Conservation (phyloP, 179 eudicot species). For the Sideroxylon spinosum region DNA sequence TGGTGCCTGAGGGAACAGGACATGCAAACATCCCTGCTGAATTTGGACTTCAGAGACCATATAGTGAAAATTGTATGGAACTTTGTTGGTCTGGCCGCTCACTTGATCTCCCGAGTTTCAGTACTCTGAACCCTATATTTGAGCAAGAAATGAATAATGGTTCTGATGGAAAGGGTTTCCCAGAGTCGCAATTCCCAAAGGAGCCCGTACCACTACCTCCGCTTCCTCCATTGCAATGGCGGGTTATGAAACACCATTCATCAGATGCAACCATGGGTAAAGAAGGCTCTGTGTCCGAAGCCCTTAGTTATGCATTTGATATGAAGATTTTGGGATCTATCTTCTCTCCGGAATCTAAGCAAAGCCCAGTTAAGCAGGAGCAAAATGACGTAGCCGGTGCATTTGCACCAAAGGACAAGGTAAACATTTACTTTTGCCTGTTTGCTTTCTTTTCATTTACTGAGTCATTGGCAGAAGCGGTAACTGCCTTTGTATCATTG, state of each 20-base stretch:
- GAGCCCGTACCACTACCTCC: constrained; percentile 57
- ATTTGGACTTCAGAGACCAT: constrained; percentile 23
- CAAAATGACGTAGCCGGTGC: constrained; percentile 27
- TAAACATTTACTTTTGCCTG: constrained; percentile 16
- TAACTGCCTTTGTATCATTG: background rate
- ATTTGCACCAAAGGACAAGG: constrained; percentile 34
- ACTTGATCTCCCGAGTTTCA: constrained; percentile 47
- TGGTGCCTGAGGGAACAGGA: constrained; percentile 34
- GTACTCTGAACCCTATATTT: constrained; percentile 36
- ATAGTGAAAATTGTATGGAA: constrained; percentile 23
- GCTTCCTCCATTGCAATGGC: constrained; percentile 87
- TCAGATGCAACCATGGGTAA: constrained; percentile 30
- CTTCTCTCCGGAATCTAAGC: constrained; percentile 37
- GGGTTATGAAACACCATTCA: constrained; percentile 36
- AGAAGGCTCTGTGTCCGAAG: constrained; percentile 22
- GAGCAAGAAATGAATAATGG: constrained; percentile 34
- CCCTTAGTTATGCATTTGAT: constrained; percentile 29
- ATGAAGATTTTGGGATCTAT: constrained; percentile 27
- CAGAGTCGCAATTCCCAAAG: constrained; percentile 28
- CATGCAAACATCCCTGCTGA: constrained; percentile 22
- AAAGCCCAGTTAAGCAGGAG: constrained; percentile 34
- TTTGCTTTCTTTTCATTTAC: background rate
- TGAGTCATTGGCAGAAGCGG: background rate
- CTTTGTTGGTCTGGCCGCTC: constrained; percentile 26
- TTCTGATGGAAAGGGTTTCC: constrained; percentile 23